phyloP scores from a whole-genome alignment of 2,329 filamentous ascomycete species.

The Hymenoscyphus linearis region DNA sequence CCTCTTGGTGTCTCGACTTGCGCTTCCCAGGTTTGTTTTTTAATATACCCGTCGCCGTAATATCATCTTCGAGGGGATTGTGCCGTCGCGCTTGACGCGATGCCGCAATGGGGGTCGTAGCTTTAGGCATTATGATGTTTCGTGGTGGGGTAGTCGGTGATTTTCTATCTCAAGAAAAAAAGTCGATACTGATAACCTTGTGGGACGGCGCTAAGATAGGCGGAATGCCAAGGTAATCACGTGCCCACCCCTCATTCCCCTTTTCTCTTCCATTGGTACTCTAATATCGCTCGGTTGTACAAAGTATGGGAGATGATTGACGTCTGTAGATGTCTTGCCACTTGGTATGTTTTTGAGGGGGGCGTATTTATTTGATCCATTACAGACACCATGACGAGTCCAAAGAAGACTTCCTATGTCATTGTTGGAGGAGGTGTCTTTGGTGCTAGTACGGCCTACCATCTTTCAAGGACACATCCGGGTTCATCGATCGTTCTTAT shows the following conservation, averaged over 20 bases:
- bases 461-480: conserved; percentile 38
- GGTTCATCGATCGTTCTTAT: conserved; percentile 39
- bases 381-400: not conserved
- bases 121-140: conserved; percentile 67
- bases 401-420: conserved; percentile 27
- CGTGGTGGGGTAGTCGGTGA: not conserved
- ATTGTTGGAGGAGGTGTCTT: conserved; percentile 50
- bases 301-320: not conserved
- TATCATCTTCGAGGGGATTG: conserved; percentile 86
- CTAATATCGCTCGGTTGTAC: not conserved
- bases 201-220: conserved; percentile 10
- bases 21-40: conserved; percentile 70
- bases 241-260: not conserved
- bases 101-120: conserved; percentile 51
- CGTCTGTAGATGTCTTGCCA: not conserved
- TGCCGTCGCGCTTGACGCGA: conserved; percentile 61
- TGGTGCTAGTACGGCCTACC: conserved; percentile 45
- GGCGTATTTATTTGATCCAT: too few relatives aligned
- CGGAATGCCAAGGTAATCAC: not conserved
- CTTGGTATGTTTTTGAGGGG: not conserved
- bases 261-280: too few relatives aligned
- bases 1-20: conserved; percentile 54
- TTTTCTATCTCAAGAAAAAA: conserved; percentile 10
- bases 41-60: conserved; percentile 64
- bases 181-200: conserved; percentile 5